Evolutionary conservation across 306 rosid species (phyloP), one percentile per base, ranked within the genome.

Genomic region (Geum urbanum): DNA sequence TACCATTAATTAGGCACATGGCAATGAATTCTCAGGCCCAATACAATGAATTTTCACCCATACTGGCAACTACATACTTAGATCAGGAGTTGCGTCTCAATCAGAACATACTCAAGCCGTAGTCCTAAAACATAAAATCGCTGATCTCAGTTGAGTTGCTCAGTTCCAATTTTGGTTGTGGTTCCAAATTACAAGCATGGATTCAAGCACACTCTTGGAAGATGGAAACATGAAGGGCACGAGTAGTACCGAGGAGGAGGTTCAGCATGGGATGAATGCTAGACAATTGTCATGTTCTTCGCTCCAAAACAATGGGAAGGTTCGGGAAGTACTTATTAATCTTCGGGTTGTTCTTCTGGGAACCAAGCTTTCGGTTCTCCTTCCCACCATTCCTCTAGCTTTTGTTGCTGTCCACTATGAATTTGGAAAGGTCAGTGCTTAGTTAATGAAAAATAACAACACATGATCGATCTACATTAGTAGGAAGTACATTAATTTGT

Each of bases 301-400:
- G 0, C 19, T 89, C 35, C 81, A 92, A 10, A 92, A 73, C 74
- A 88, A 51, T 43, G 73, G 43, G 0, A 39, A 66, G 8, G 79
- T 92, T 12, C 65, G 89, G 57, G 22, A 47, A 16, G 1, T 88
- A 1, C 74, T 90, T 8, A 16, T 68, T 6, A 88, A 90, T 20
- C 37, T 86, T 39, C 97, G 84, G 60, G 96, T 90, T 75, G 94
- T 92, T 66, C 73, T 86, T 71, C 76, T 90, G 60, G 98, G 98
- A 7, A 92, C 98, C 45, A 92, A 90, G 77, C 87, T 92, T 35
- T 80, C 89, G 3, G 71, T 88, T 73, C 85, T 92, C 45, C 84
- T 92, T 60, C 96, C 96, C 0, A 91, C 90, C 2, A 84, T 92
- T 69, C 96, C 96, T 1, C 69, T 80, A 5, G 88, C 98, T 72